Conservation (phyloP, 1,284 basidiomycete genomes). For the Ceratobasidium sp. region DNA sequence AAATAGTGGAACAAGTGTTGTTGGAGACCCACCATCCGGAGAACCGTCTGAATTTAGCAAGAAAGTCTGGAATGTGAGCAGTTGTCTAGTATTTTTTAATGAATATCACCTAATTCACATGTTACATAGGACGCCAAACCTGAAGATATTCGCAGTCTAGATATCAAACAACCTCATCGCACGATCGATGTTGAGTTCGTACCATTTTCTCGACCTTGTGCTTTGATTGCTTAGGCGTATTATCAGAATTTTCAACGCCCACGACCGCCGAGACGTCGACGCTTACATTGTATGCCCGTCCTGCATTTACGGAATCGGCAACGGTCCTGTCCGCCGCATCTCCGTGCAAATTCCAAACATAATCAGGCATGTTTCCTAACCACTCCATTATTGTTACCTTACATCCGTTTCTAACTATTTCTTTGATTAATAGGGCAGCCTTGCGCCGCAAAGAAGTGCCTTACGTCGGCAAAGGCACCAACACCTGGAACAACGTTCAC, state of each 20-base stretch:
- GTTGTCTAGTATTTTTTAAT: background rate
- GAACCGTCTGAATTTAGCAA: slow-evolving; percentile 30
- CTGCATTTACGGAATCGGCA: slow-evolving; percentile 55
- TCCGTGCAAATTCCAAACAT: slow-evolving; percentile 45
- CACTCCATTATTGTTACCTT: background rate
- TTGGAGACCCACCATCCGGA: slow-evolving; percentile 49
- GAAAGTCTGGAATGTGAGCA: slow-evolving; percentile 45
- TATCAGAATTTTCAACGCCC: slow-evolving; percentile 53
- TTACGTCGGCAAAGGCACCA: slow-evolving; percentile 53
- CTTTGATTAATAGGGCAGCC: slow-evolving; percentile 50
- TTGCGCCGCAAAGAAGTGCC: slow-evolving; percentile 52
- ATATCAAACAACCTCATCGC: slow-evolving; percentile 50
- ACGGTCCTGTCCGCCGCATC: slow-evolving; percentile 48
- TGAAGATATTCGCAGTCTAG: slow-evolving; percentile 43
- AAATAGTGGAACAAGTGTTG: slow-evolving; percentile 52
- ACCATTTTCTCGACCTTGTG: slow-evolving; percentile 44
- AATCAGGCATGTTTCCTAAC: slow-evolving; percentile 44
- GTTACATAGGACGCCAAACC: slow-evolving; percentile 44
- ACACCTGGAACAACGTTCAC: slow-evolving; percentile 49
- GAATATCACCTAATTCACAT: background rate
- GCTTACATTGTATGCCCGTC: slow-evolving; percentile 56
- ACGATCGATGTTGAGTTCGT: slow-evolving; percentile 49
- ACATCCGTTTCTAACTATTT: slow-evolving; percentile 7
- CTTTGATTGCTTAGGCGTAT: slow-evolving; percentile 51
- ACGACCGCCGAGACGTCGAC: slow-evolving; percentile 51